phyloP scores from a whole-genome alignment of 345 rosid genomes.

The Salix caprea region DNA sequence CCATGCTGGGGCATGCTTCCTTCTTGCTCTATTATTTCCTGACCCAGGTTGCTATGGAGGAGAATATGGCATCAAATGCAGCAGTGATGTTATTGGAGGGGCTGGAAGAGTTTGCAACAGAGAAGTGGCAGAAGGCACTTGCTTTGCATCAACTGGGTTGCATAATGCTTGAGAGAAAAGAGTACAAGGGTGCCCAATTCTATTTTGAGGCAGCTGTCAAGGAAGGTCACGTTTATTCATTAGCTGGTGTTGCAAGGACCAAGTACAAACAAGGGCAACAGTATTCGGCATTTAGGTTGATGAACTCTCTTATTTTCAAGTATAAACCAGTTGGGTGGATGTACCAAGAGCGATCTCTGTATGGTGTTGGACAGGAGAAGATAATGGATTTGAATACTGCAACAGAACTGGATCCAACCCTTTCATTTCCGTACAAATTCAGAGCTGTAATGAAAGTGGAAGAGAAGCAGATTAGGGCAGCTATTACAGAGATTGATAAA shows the following conservation, averaged over 20 bases:
- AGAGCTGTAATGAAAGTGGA: conserved; percentile 62
- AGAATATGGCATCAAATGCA: conserved; percentile 37
- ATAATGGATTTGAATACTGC: conserved; percentile 57
- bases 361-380: conserved; percentile 56
- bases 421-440: conserved; percentile 73
- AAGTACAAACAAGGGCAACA: conserved; percentile 69
- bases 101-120: conserved; percentile 53
- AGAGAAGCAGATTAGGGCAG: conserved; percentile 56
- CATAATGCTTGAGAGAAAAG: conserved; percentile 59
- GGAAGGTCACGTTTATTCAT: conserved; percentile 75
- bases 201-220: conserved; percentile 69
- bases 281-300: conserved; percentile 62
- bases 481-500: conserved; percentile 64
- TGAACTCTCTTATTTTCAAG: conserved; percentile 53
- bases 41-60: conserved; percentile 74
- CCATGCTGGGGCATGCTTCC: conserved; percentile 54
- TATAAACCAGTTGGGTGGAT: conserved; percentile 84
- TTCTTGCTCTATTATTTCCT: conserved; percentile 80
- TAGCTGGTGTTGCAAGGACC: conserved; percentile 76
- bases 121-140: conserved; percentile 74
- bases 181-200: conserved; percentile 48
- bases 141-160: conserved; percentile 79
- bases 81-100: conserved; percentile 59
- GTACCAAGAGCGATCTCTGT: conserved; percentile 84
- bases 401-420: conserved; percentile 77